Evolutionary conservation across 164 flowering plant genomes (phyloP).

Genomic region (Macadamia tetraphylla): DNA sequence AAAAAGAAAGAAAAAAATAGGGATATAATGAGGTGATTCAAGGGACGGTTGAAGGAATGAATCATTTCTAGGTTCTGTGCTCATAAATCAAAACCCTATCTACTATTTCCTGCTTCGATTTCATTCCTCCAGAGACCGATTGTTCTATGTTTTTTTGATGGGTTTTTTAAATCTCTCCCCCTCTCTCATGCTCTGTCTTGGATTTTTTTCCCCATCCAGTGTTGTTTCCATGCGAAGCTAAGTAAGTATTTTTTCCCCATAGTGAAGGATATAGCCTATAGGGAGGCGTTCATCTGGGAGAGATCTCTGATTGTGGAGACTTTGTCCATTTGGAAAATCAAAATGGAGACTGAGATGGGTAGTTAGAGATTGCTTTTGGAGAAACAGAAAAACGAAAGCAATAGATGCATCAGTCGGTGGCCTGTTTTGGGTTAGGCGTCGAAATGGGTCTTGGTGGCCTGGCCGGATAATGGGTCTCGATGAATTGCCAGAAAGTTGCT

Average conservation of each 20-base stretch:
- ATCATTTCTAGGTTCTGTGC: too few relatives aligned
- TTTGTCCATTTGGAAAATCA: slow-evolving; percentile 1
- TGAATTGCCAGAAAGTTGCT: slow-evolving; percentile 52
- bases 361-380: not conserved
- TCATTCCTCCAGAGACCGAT: not conserved
- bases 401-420: slow-evolving; percentile 63
- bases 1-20: not conserved
- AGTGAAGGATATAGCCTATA: not conserved
- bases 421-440: slow-evolving; percentile 84
- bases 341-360: not conserved
- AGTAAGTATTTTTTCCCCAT: not conserved
- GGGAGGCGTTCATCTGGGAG: not conserved
- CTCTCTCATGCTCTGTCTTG: not conserved
- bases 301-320: slow-evolving; percentile 4
- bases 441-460: slow-evolving; percentile 99
- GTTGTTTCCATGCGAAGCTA: too few relatives aligned
- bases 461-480: slow-evolving; percentile 75
- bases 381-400: slow-evolving; percentile 18
- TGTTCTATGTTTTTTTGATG: slow-evolving; percentile 1
- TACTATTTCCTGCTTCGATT: not conserved
- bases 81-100: not conserved
- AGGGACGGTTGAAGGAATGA: too few relatives aligned
- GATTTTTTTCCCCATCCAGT: not conserved
- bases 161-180: not conserved
- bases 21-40: not conserved